Evolutionary conservation across 140 eudicot genomes (phyloP).

Genomic region (Cichorium intybus): DNA sequence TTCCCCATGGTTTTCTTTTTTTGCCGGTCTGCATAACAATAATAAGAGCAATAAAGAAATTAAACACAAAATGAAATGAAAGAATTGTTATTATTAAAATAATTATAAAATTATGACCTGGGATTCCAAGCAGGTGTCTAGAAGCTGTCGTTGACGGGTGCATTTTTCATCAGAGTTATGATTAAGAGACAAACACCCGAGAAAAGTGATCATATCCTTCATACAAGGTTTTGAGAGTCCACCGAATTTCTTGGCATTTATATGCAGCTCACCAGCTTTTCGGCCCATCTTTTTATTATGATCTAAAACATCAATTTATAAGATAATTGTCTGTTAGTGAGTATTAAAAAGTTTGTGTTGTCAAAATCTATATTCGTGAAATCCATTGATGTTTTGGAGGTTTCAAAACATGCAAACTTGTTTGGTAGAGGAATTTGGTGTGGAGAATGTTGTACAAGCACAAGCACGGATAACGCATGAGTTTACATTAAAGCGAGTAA

Average conservation of each 20-base stretch:
- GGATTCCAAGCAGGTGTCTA: constrained; percentile 76
- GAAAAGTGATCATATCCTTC: constrained; percentile 78
- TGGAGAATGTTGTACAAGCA: no score
- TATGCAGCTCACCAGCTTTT: constrained; percentile 57
- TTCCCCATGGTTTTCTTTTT: constrained; percentile 72
- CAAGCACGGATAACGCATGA: no score
- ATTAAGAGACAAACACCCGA: constrained; percentile 75
- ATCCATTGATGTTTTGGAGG: no score
- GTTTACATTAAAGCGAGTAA: no score
- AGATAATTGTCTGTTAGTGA: not conserved
- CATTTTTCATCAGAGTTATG: constrained; percentile 67
- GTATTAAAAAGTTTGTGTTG: not conserved
- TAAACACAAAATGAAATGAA: not conserved
- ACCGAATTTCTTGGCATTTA: constrained; percentile 78
- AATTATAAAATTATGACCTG: constrained; percentile 43
- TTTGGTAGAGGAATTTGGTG: no score
- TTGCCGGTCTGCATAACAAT: constrained; percentile 48
- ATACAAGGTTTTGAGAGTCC: constrained; percentile 71
- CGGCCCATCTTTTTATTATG: constrained; percentile 60
- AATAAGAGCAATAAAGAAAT: not conserved
- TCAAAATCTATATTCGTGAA: no score
- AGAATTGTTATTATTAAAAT: no score
- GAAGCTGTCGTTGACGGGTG: constrained; percentile 55
- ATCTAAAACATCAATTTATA: constrained; percentile 8
- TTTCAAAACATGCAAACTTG: no score